A percentile compares a stretch with the other conserved stretches of the same genome.
These are phyloP conservation scores for Aspergillus terreus DNA, from an alignment of 2,329 filamentous ascomycete species.

Conservation along the genomic window DNA sequence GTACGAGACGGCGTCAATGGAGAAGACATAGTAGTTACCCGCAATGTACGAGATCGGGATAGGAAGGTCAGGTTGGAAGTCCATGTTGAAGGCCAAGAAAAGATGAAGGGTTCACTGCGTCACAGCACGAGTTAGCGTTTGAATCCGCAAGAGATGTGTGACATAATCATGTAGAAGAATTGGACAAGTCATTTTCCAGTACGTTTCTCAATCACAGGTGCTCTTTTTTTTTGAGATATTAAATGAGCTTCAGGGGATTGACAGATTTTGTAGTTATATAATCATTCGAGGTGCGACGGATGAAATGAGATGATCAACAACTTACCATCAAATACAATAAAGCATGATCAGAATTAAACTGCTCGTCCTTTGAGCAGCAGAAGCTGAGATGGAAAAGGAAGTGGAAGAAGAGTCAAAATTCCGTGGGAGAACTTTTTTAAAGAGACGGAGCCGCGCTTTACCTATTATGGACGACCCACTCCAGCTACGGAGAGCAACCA, in stretches of 20 bases:
- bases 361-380: slow-evolving; percentile 27
- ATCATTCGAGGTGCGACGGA: slow-evolving; percentile 52
- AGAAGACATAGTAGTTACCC: slow-evolving; percentile 84
- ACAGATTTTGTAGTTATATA: slow-evolving; percentile 68
- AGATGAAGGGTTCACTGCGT: background rate
- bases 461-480: slow-evolving; percentile 6
- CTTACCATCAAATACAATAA: slow-evolving; percentile 29
- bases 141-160: slow-evolving; percentile 1
- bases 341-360: slow-evolving; percentile 5
- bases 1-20: slow-evolving; percentile 72
- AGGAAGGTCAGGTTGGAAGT: slow-evolving; percentile 45
- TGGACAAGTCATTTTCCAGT: slow-evolving; percentile 31
- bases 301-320: slow-evolving; percentile 1
- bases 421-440: slow-evolving; percentile 10
- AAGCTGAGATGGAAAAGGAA: slow-evolving; percentile 16
- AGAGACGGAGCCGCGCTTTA: slow-evolving; percentile 5
- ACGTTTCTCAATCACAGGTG: slow-evolving; percentile 44
- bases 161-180: slow-evolving; percentile 4
- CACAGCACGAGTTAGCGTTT: slow-evolving; percentile 20
- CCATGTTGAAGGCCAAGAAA: slow-evolving; percentile 22
- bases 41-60: slow-evolving; percentile 79
- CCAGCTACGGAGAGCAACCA: background rate
- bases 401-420: slow-evolving; percentile 11
- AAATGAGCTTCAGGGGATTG: slow-evolving; percentile 69
- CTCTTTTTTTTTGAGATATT: slow-evolving; percentile 36